Evolutionary conservation across 352 stramenopile genomes (phyloP), one percentile per base, ranked within the genome.

Genomic region (Phytophthora boehmeriae): DNA sequence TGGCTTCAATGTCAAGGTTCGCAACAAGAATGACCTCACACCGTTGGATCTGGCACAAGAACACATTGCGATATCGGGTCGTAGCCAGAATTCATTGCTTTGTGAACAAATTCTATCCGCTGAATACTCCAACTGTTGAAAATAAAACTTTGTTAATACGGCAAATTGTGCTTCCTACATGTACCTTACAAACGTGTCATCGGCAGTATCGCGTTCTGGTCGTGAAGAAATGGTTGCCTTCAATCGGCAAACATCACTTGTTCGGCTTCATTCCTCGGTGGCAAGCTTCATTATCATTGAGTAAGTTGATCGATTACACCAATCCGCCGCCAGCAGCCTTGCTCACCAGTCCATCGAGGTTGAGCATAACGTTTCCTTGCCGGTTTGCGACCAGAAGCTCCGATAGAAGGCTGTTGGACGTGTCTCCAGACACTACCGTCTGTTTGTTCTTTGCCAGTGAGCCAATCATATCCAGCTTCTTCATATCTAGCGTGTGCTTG

Each of bases 21-120:
- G 64, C 25, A 93, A 93, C 73, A 88, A 91, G 65, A 84, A 91
- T 54, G 73, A 76, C 2, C 59, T 73, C 9, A 89, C 80, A 5
- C 76, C 82, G 9, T 63, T 93, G 16, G 82, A 89, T 57, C 59
- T 90, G 11, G 78, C 79, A 11, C 74, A 82, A 45, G 74, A 91
- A 54, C 63, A 78, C 48, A 30, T 78, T 16, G 71, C 62, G 9
- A 42, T 82, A 27, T 60, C 51, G 11, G 67, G 62, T 25, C 75
- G 52, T 8, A 78, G 63, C 30, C 71, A 82, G 36, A 68, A 75
- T 20, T 59, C 64, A 1, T 16, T 58, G 25, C 68, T 87, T 3
- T 90, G 82, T 23, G 84, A 88, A 53, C 67, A 66, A 28, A 76
- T 91, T 20, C 63, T 93, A 14, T 69, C 69, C 4, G 34, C 56